Base-by-base conservation (phyloP, 768 basidiomycete genomes). In the Lactarius akahatsu region DNA sequence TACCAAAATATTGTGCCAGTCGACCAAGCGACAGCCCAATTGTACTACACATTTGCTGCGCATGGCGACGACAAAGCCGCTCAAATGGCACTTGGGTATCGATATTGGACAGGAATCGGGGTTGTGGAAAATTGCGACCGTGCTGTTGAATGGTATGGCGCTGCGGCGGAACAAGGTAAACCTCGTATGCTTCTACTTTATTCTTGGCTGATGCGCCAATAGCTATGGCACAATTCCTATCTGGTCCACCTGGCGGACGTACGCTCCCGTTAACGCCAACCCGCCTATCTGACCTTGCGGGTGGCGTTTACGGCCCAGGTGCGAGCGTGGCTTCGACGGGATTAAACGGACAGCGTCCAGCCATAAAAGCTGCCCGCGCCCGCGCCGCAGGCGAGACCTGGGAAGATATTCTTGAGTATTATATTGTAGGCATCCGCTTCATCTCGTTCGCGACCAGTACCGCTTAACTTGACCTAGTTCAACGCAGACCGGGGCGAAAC, bases 51-150 rank as follows among this genome's bases (percentile, higher is more conserved):
- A 0, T 98, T 98, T 72, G 89, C 96, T 4, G 95, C 94, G 1
- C 87, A 95, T 59, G 89, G 90, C 2, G 92, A 90, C 0, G 85
- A 95, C 77, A 87, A 88, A 71, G 90, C 91, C 6, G 91, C 96
- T 0, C 89, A 95, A 74, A 95, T 96, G 92, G 87, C 94, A 2
- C 80, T 98, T 38, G 97, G 89, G 0, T 98, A 96, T 76, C 86
- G 95, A 32, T 89, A 96, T 73, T 98, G 95, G 96, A 89, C 91
- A 45, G 97, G 97, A 1, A 97, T 99, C 64, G 92, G 96, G 13
- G 89, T 94, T 0, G 79, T 86, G 61, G 94, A 98, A 75, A 87
- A 88, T 71, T 98, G 97, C 76, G 82, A 87, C 72, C 80, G 84
- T 13, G 92, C 97, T 16, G 78, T 94, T 62, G 83, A 85, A 32